These are phyloP conservation scores for Dactylonectria estremocensis DNA, from an alignment of 2,329 filamentous ascomycete species.

Conservation along the genomic window DNA sequence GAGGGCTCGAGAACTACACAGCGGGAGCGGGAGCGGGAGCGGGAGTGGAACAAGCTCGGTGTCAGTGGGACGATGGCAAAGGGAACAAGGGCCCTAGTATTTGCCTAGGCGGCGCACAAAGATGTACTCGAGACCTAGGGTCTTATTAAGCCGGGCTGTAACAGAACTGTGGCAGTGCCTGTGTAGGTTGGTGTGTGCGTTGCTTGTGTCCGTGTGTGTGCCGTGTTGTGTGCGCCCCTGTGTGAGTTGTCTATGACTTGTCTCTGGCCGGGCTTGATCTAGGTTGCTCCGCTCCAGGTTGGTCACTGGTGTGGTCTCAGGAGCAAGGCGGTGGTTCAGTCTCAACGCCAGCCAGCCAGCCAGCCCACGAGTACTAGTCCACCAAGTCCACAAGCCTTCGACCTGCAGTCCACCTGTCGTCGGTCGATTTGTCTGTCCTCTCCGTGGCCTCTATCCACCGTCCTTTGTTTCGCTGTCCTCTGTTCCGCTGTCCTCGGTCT, in stretches of 20 bases:
- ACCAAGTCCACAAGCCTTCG: neutral
- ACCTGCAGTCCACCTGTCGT: neutral
- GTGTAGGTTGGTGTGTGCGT: constrained; percentile 8
- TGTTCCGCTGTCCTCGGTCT: neutral
- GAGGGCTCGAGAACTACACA: constrained; percentile 4
- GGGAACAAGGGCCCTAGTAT: constrained; percentile 4
- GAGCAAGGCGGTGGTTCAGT: constrained; percentile 13
- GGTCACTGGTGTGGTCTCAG: constrained; percentile 9
- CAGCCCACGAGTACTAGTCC: constrained; percentile 4
- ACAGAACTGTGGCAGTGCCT: constrained; percentile 17
- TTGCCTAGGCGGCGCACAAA: constrained; percentile 12
- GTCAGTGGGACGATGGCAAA: constrained; percentile 24
- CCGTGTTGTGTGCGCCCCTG: constrained; percentile 10
- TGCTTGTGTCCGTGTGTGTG: constrained; percentile 8
- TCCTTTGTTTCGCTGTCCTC: neutral
- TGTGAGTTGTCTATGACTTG: constrained; percentile 13
- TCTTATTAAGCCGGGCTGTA: constrained; percentile 10
- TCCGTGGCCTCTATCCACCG: neutral
- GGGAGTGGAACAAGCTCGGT: constrained; percentile 18
- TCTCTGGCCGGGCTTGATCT: constrained; percentile 16
- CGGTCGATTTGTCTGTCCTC: no score
- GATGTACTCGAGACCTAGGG: constrained; percentile 10
- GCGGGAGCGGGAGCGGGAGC: constrained; percentile 7
- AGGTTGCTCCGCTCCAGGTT: constrained; percentile 8
- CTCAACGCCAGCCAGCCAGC: constrained; percentile 12